Conservation (phyloP, 352 stramenopile species). For the Discostella stelligera region DNA sequence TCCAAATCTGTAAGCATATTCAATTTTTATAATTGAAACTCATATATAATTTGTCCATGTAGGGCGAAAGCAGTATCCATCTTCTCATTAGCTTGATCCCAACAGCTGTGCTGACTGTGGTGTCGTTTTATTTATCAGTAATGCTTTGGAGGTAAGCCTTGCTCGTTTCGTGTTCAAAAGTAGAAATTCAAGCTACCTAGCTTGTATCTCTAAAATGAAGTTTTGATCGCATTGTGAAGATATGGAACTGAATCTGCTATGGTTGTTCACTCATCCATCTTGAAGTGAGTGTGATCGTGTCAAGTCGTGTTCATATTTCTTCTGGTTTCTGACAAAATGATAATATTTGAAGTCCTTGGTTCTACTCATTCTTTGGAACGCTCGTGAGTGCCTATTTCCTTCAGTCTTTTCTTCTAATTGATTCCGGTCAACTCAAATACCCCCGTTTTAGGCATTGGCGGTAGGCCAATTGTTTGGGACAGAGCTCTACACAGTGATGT, state of each 20-base stretch:
- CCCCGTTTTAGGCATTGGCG: slow-evolving; percentile 35
- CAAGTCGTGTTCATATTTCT: neutral
- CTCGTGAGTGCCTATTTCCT: slow-evolving; percentile 15
- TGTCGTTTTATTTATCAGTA: slow-evolving; percentile 64
- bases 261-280: slow-evolving; percentile 59
- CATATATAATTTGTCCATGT: neutral
- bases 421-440: slow-evolving; percentile 1
- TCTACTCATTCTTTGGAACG: slow-evolving; percentile 51
- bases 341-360: slow-evolving; percentile 47
- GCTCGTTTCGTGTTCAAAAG: neutral
- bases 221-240: slow-evolving; percentile 6
- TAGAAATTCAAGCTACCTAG: neutral
- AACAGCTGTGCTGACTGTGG: slow-evolving; percentile 47
- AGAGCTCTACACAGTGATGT: slow-evolving; percentile 47
- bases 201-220: neutral
- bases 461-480: slow-evolving; percentile 50
- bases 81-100: slow-evolving; percentile 62
- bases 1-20: neutral
- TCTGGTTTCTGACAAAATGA: too few species aligned
- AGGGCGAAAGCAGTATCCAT: slow-evolving; percentile 24
- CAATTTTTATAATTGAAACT: neutral
- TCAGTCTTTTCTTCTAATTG: neutral
- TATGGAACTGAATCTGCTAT: slow-evolving; percentile 59
- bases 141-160: slow-evolving; percentile 59
- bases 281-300: slow-evolving; percentile 33